Percentiles rank a stretch among this genome's conserved stretches.
Evolutionary conservation across 345 rosid genomes (phyloP).

Genomic region (Dimocarpus longan): DNA sequence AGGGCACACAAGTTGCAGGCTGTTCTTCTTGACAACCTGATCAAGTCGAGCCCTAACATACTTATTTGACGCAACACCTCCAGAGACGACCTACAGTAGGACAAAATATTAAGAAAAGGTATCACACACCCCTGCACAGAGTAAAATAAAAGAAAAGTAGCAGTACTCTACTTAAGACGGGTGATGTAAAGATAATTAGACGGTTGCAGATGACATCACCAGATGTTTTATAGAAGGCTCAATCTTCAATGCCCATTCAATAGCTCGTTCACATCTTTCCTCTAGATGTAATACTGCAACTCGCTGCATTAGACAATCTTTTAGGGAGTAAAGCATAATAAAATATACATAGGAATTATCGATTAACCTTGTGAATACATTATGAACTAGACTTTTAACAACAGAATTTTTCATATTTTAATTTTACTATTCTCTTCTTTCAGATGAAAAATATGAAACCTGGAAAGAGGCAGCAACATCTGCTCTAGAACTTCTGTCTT

Average conservation of each 20-base stretch:
- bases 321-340: not conserved
- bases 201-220: constrained; percentile 44
- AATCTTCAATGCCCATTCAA: constrained; percentile 84
- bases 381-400: not conserved
- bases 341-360: not conserved
- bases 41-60: constrained; percentile 73
- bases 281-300: constrained; percentile 94
- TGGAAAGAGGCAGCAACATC: constrained; percentile 97
- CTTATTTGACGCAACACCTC: constrained; percentile 95
- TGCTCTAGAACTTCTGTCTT: constrained; percentile 81
- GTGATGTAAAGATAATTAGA: constrained; percentile 1
- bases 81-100: constrained; percentile 75
- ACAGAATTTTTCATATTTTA: not conserved
- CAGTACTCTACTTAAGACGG: not conserved
- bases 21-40: constrained; percentile 59
- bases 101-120: constrained; percentile 12
- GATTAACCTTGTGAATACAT: not conserved
- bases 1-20: constrained; percentile 81
- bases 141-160: constrained; percentile 19
- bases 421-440: too few relatives aligned
- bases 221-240: constrained; percentile 80
- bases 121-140: constrained; percentile 10
- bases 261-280: constrained; percentile 90
- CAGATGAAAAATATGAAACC: constrained; percentile 36
- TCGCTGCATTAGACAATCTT: constrained; percentile 49